These are phyloP conservation scores for Pestalotiopsis sp. DNA, from an alignment of 2,329 filamentous ascomycete species.

Conservation along the genomic window DNA sequence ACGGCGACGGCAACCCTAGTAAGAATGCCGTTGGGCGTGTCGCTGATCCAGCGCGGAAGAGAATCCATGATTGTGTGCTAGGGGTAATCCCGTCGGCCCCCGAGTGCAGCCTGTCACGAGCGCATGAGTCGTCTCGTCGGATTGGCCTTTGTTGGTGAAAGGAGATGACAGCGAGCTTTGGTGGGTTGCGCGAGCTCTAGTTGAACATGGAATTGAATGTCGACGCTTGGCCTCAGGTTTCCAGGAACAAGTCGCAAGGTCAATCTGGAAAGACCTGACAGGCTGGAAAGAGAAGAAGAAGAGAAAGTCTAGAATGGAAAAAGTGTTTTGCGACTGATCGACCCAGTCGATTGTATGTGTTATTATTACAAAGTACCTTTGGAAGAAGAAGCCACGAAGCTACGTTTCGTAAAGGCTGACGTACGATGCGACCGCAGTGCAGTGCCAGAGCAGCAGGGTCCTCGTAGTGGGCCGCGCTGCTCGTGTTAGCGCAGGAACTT, in stretches of 20 bases:
- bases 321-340: background rate
- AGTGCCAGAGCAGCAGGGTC: no score
- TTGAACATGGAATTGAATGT: background rate
- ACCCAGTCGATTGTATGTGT: background rate
- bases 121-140: background rate
- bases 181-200: background rate
- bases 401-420: slow-evolving; percentile 10
- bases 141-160: background rate
- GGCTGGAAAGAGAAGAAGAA: background rate
- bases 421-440: background rate
- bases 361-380: background rate
- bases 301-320: background rate
- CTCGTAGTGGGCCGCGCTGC: no score
- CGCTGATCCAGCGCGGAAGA: slow-evolving; percentile 23
- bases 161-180: background rate
- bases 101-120: background rate
- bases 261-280: background rate
- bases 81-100: background rate
- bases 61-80: slow-evolving; percentile 20
- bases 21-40: slow-evolving; percentile 40
- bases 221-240: background rate
- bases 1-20: slow-evolving; percentile 35
- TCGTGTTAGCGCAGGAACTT: background rate
- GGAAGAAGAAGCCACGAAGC: slow-evolving; percentile 7
- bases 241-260: background rate